These are phyloP conservation scores for Antrodiella citrinella DNA, from an alignment of 768 basidiomycete species.

Conservation along the genomic window DNA sequence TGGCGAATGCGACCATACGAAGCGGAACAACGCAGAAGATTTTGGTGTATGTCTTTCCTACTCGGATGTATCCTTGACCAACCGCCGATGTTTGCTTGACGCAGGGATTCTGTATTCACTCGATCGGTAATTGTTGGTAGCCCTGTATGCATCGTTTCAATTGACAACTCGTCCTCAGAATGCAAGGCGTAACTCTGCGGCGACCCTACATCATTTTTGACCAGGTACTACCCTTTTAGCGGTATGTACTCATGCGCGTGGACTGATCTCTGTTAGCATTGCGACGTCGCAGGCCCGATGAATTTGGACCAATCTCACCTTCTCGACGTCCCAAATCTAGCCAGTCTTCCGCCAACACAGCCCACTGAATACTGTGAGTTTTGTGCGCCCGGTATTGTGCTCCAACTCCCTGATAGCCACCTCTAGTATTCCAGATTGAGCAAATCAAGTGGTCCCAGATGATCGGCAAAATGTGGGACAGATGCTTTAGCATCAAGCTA, in stretches of 20 bases:
- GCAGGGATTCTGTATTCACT: conserved; percentile 13
- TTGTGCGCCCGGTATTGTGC: neutral
- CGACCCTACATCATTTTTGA: conserved; percentile 18
- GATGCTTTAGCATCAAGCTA: conserved; percentile 13
- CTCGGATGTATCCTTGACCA: no score
- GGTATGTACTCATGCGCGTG: no score
- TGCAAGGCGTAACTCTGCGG: conserved; percentile 10
- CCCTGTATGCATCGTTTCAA: neutral
- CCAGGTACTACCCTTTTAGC: no score
- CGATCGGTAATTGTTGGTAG: conserved; percentile 10
- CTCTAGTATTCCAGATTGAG: conserved; percentile 12
- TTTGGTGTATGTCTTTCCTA: conserved; percentile 19
- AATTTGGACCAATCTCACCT: conserved; percentile 16
- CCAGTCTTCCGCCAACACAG: conserved; percentile 12
- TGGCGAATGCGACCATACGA: conserved; percentile 17
- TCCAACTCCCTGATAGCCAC: neutral
- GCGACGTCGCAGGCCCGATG: conserved; percentile 15
- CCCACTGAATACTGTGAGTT: conserved; percentile 14
- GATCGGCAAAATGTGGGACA: conserved; percentile 15
- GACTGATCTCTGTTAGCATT: conserved; percentile 10
- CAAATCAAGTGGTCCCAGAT: conserved; percentile 8
- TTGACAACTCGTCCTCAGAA: conserved; percentile 1
- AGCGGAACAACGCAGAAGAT: conserved; percentile 14
- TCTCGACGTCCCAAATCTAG: conserved; percentile 7
- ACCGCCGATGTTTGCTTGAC: neutral